Percentiles rank a stretch among this genome's conserved stretches.
Evolutionary conservation across 2,329 filamentous ascomycete genomes (phyloP).

Genomic region (Diaporthe velutina): DNA sequence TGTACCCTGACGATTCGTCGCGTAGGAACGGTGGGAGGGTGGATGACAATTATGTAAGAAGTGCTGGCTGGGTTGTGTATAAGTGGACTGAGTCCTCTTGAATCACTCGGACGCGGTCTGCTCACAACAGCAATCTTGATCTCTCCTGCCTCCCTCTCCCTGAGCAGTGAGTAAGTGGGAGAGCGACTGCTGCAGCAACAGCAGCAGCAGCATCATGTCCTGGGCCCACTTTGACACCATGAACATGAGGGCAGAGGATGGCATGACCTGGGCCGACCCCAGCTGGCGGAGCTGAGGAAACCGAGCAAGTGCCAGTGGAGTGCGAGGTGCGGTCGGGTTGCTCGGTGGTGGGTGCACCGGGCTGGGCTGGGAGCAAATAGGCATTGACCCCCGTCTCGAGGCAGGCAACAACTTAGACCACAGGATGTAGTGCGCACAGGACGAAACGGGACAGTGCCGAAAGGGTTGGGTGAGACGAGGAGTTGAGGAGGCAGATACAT

Average conservation of each 20-base stretch:
- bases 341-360: conserved; percentile 23
- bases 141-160: background rate
- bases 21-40: conserved; percentile 10
- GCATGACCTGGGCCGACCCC: conserved; percentile 14
- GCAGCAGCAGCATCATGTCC: background rate
- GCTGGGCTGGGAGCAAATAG: conserved; percentile 3
- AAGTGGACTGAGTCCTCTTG: conserved; percentile 30
- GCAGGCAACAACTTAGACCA: conserved; percentile 18
- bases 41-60: conserved; percentile 33
- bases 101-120: background rate
- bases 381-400: conserved; percentile 7
- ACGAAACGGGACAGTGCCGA: conserved; percentile 25
- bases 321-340: conserved; percentile 26
- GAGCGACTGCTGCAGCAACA: background rate
- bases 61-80: conserved; percentile 11
- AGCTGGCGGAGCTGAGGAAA: conserved; percentile 26
- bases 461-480: background rate
- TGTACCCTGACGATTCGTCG: conserved; percentile 13
- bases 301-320: conserved; percentile 24
- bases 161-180: background rate
- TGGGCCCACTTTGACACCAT: conserved; percentile 30
- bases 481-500: conserved; percentile 1
- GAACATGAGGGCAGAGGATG: conserved; percentile 10
- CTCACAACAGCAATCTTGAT: background rate
- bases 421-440: background rate